phyloP scores from a whole-genome alignment of 116 monocot genomes.

The Cymodocea nodosa region DNA sequence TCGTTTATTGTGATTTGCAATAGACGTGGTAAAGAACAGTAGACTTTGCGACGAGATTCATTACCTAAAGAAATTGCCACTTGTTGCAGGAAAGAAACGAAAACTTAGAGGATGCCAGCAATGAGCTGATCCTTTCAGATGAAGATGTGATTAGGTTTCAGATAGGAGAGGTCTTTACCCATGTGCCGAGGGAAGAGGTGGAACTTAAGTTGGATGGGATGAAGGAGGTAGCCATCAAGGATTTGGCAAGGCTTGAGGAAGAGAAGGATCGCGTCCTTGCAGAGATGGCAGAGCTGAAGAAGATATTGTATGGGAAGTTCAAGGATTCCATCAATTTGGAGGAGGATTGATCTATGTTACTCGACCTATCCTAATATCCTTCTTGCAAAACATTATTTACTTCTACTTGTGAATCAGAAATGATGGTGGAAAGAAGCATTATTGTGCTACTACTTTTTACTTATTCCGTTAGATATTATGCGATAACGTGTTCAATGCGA shows the following conservation, averaged over 20 bases:
- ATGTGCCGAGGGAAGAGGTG: conserved; percentile 76
- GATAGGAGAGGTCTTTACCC: conserved; percentile 86
- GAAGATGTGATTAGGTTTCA: conserved; percentile 89
- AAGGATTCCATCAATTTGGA: conserved; percentile 97
- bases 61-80: neutral
- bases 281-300: conserved; percentile 88
- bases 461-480: no score
- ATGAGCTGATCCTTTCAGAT: conserved; percentile 90
- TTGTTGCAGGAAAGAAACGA: conserved; percentile 80
- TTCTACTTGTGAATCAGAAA: no score
- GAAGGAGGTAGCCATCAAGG: conserved; percentile 53
- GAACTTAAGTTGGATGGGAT: conserved; percentile 74
- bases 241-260: conserved; percentile 53
- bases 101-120: conserved; percentile 87
- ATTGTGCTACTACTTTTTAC: no score
- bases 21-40: no score
- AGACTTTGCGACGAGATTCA: no score
- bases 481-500: no score
- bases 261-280: conserved; percentile 71
- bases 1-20: no score
- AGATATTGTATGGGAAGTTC: conserved; percentile 90
- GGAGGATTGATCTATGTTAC: conserved; percentile 46
- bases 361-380: no score
- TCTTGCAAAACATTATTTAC: no score
- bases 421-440: no score